These are phyloP conservation scores for Venturia nashicola DNA, from an alignment of 2,329 filamentous ascomycete genomes.

Conservation along the genomic window DNA sequence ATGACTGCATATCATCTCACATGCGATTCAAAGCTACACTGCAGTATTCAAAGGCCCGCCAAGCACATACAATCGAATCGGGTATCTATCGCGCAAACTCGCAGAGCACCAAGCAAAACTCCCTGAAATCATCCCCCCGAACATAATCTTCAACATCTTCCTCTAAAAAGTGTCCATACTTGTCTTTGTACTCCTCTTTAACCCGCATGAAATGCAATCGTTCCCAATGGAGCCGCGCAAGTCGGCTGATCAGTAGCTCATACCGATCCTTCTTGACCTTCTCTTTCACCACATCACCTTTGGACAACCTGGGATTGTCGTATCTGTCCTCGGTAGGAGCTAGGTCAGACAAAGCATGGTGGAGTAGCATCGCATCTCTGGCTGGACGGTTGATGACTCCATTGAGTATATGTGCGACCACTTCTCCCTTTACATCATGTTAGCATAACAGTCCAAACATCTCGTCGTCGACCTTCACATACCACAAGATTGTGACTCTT, in stretches of 20 bases:
- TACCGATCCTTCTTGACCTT: slow-evolving; percentile 46
- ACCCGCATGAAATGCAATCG: slow-evolving; percentile 65
- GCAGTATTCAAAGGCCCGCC: background rate
- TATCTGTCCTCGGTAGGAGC: slow-evolving; percentile 18
- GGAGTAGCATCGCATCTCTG: slow-evolving; percentile 77
- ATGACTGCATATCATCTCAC: too few species aligned
- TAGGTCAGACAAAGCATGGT: slow-evolving; percentile 66
- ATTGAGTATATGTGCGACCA: slow-evolving; percentile 89
- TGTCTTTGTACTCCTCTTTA: slow-evolving; percentile 65
- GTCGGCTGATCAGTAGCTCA: slow-evolving; percentile 74
- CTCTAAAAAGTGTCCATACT: slow-evolving; percentile 63
- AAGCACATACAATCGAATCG: background rate
- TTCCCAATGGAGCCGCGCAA: slow-evolving; percentile 91
- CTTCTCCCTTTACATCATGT: slow-evolving; percentile 57
- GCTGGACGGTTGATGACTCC: slow-evolving; percentile 93
- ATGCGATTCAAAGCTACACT: too few species aligned
- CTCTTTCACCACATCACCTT: slow-evolving; percentile 14
- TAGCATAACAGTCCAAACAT: background rate
- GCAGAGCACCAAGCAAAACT: slow-evolving; percentile 59
- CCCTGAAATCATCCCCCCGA: slow-evolving; percentile 63
- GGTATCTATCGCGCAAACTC: slow-evolving; percentile 5
- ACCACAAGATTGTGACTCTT: slow-evolving; percentile 91
- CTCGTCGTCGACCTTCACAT: slow-evolving; percentile 31
- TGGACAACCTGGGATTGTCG: slow-evolving; percentile 10
- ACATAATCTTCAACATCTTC: slow-evolving; percentile 62